These are phyloP conservation scores for Zymoseptoria tritici DNA, from an alignment of 2,329 filamentous ascomycete species.

Conservation along the genomic window DNA sequence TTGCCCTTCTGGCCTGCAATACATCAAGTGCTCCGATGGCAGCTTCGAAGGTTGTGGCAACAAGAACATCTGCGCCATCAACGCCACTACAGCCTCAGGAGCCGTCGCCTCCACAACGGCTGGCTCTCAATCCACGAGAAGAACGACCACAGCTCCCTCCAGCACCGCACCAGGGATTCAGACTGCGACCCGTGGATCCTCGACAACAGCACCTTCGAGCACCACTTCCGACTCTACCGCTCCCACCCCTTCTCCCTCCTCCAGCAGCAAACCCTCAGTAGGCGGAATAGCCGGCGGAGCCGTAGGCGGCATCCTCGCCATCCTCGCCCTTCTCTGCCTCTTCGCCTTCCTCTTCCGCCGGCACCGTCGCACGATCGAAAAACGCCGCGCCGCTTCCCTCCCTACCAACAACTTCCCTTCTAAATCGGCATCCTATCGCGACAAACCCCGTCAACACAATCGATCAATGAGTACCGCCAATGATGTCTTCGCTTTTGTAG, in stretches of 20 bases:
- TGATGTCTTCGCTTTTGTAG: constrained; percentile 22
- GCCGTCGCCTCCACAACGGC: neutral
- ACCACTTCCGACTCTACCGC: neutral
- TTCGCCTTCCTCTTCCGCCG: constrained; percentile 32
- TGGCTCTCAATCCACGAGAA: neutral
- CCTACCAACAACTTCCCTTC: neutral
- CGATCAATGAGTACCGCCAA: constrained; percentile 20
- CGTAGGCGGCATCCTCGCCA: constrained; percentile 31
- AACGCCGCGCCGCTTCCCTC: constrained; percentile 4
- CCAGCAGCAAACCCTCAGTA: neutral
- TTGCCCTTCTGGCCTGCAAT: neutral
- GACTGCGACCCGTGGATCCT: neutral
- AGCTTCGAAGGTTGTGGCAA: neutral
- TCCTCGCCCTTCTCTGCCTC: constrained; percentile 22
- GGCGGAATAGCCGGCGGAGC: constrained; percentile 36
- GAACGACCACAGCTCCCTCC: neutral
- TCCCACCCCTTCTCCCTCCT: too few species aligned
- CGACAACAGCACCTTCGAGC: neutral
- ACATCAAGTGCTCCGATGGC: neutral
- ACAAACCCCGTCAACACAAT: constrained; percentile 11
- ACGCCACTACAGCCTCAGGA: neutral
- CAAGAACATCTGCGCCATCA: neutral
- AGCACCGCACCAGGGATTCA: neutral
- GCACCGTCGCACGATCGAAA: constrained; percentile 21
- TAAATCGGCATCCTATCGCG: neutral